Conservation (phyloP, 1,284 basidiomycete species). For the Hypsizygus ulmarius region DNA sequence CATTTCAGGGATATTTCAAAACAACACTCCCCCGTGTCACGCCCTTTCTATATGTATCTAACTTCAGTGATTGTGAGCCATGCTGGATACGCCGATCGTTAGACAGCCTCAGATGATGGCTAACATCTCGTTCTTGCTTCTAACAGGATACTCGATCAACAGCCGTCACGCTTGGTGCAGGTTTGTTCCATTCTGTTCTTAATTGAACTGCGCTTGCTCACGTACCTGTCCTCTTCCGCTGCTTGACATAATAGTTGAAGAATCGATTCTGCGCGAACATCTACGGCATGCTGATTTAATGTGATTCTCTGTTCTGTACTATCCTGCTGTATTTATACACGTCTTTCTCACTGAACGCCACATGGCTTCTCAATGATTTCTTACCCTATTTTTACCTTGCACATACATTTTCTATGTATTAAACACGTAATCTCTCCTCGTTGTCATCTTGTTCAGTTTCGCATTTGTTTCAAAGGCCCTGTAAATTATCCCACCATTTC, state of each 20-base stretch:
- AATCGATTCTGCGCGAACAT: constrained; percentile 53
- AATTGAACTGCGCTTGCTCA: constrained; percentile 3
- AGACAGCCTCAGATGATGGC: constrained; percentile 10
- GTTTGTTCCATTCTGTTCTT: constrained; percentile 34
- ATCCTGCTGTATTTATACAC: constrained; percentile 1
- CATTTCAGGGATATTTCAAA: constrained; percentile 65
- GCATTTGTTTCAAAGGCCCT: too few relatives aligned
- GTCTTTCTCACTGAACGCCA: constrained; percentile 11
- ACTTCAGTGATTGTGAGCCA: constrained; percentile 68
- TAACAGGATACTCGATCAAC: constrained; percentile 65
- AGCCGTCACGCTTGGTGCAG: constrained; percentile 60
- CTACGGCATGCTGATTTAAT: constrained; percentile 52
- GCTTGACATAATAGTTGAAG: constrained; percentile 41
- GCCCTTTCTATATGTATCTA: constrained; percentile 68
- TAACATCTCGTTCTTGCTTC: constrained; percentile 9
- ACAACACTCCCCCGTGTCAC: constrained; percentile 54
- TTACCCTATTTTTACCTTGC: neutral
- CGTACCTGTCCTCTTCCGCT: neutral
- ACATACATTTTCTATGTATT: too few relatives aligned
- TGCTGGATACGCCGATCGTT: neutral
- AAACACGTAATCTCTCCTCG: too few relatives aligned
- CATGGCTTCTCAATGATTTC: constrained; percentile 11
- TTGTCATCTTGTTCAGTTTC: too few relatives aligned
- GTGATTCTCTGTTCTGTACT: constrained; percentile 28
- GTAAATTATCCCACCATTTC: too few relatives aligned